Percentiles rank a stretch among this genome's conserved stretches.
These are phyloP conservation scores for Boletus vinaceobasis DNA, from an alignment of 768 basidiomycete species.

Conservation along the genomic window DNA sequence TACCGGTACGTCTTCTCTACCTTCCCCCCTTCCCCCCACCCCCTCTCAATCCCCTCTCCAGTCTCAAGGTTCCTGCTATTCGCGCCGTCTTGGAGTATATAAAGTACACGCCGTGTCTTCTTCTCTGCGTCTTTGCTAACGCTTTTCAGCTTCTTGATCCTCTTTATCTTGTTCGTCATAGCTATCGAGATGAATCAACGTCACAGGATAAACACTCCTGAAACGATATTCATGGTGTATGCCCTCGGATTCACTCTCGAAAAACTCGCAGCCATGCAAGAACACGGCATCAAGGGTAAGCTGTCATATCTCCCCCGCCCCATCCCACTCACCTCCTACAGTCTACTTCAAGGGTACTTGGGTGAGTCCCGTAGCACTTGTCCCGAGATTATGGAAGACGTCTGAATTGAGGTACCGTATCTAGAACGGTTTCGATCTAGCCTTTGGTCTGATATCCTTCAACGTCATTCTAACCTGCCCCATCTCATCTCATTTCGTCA, in stretches of 20 bases:
- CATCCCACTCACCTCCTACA: slow-evolving; percentile 26
- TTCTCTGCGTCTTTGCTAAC: neutral
- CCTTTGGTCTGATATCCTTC: slow-evolving; percentile 58
- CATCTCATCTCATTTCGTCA: slow-evolving; percentile 4
- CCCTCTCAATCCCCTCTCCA: slow-evolving; percentile 24
- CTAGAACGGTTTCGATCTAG: slow-evolving; percentile 90
- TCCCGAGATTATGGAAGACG: slow-evolving; percentile 7
- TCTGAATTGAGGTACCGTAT: slow-evolving; percentile 11
- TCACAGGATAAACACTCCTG: slow-evolving; percentile 59
- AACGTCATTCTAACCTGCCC: neutral
- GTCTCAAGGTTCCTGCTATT: slow-evolving; percentile 90
- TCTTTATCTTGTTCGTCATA: slow-evolving; percentile 75
- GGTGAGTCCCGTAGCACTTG: slow-evolving; percentile 40
- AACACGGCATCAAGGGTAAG: slow-evolving; percentile 86
- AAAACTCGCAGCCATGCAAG: slow-evolving; percentile 92
- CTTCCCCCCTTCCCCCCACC: no score
- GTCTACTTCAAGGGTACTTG: slow-evolving; percentile 86
- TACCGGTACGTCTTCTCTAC: slow-evolving; percentile 60
- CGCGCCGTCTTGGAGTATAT: slow-evolving; percentile 86
- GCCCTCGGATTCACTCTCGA: slow-evolving; percentile 84
- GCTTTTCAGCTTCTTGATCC: slow-evolving; percentile 57
- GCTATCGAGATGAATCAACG: slow-evolving; percentile 73
- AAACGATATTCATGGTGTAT: slow-evolving; percentile 75
- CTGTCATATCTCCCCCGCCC: neutral
- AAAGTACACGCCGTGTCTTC: slow-evolving; percentile 48